These are phyloP conservation scores for Hygrocybe coccinea DNA, from an alignment of 768 basidiomycete species.

Conservation along the genomic window DNA sequence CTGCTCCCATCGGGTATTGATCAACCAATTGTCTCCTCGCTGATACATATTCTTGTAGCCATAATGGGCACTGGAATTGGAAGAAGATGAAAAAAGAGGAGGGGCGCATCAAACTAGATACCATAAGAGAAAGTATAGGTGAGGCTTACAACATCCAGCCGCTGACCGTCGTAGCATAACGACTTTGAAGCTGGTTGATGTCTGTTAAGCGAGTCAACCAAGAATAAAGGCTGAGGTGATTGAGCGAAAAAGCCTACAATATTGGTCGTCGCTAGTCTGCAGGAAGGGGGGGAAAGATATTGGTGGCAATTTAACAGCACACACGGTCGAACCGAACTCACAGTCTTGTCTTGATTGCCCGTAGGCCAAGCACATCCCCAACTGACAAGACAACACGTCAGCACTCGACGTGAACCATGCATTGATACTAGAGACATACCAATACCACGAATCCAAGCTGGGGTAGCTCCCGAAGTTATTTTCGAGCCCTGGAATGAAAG, in stretches of 20 bases:
- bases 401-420: not conserved
- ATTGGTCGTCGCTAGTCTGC: conserved; percentile 43
- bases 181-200: conserved; percentile 38
- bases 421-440: conserved; percentile 26
- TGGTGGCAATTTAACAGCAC: not conserved
- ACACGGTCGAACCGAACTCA: conserved; percentile 18
- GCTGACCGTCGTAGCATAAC: conserved; percentile 44
- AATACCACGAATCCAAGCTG: conserved; percentile 44
- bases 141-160: conserved; percentile 43
- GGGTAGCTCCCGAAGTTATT: conserved; percentile 44
- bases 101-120: not conserved
- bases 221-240: not conserved
- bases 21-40: conserved; percentile 62
- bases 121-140: not conserved
- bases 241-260: conserved; percentile 34
- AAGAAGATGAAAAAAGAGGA: not conserved
- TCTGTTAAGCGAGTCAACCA: conserved; percentile 28
- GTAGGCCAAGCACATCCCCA: conserved; percentile 66
- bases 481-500: conserved; percentile 54
- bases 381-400: conserved; percentile 20
- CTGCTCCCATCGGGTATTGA: conserved; percentile 67
- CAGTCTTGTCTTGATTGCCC: conserved; percentile 40
- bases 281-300: conserved; percentile 3
- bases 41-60: conserved; percentile 63
- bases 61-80: conserved; percentile 41